Evolutionary conservation across 1,284 basidiomycete species (phyloP), one percentile per base, ranked within the genome.

Genomic region (Blastosporella zonata): DNA sequence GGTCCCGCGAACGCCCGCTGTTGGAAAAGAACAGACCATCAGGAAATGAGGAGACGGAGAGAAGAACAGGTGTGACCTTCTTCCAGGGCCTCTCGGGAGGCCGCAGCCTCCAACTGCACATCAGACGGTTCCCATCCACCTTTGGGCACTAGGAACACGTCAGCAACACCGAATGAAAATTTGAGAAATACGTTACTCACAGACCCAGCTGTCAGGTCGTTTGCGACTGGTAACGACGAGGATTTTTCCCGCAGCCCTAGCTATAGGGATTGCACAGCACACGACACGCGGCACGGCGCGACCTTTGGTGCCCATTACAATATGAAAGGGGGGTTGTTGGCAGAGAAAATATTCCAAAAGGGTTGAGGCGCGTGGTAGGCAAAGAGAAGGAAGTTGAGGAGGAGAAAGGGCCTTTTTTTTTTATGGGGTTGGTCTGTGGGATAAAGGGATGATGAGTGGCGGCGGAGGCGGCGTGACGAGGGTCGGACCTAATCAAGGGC

Each of bases 41-140:
- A 82, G 79, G 79, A 77, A 75, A 65, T 70, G 80, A 78, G 77
- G 77, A 75, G 75, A 84, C 81, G 81, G 74, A 78, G 67, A 83
- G 74, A 85, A 77, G 79, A 81, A 80, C 75, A 82, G 81, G 81
- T 83, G 81, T 81, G 85, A 91, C 88, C 88, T 90, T 91, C 88
- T 88, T 91, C 88, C 69, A 86, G 75, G 72, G 88, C 88, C 82
- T 91, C 88, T 67, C 89, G 81, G 63, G 81, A 84, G 70, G 89
- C 89, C 67, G 88, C 89, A 70, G 81, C 82, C 75, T 90, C 87
- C 62, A 91, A 71, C 67, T 74, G 76, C 60, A 76, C 80, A 78
- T 91, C 88, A 53, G 82, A 76, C 59, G 80, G 73, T 70, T 91
- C 88, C 84, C 84, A 91, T 62, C 88, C 88, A 69, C 88, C 88